phyloP scores from a whole-genome alignment of 257 asterid genomes.

The Petrea volubilis region DNA sequence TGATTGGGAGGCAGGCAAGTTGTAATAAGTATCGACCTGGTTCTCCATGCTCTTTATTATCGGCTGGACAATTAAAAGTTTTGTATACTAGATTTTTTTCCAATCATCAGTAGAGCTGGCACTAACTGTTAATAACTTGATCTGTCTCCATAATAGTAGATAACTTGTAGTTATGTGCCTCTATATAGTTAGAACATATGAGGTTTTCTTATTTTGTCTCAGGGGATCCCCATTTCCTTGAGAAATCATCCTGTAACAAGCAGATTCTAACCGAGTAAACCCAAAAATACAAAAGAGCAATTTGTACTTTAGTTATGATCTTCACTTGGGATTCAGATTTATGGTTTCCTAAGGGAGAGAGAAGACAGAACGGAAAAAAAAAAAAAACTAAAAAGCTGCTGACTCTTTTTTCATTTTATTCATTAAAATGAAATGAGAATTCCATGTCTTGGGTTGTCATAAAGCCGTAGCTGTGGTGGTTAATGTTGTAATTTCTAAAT shows the following conservation, averaged over 20 bases:
- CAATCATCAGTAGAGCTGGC: background rate
- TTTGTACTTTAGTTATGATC: background rate
- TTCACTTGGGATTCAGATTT: background rate
- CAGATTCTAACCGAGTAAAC: background rate
- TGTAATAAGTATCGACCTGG: too few relatives aligned
- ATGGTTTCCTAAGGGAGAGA: background rate
- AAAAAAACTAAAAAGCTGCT: background rate
- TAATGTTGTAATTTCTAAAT: background rate
- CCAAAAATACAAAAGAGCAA: background rate
- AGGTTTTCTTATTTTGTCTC: background rate
- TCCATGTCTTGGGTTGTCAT: background rate
- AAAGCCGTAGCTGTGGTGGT: background rate
- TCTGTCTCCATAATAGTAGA: constrained; percentile 4
- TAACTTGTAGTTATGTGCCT: constrained; percentile 2
- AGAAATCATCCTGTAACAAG: background rate
- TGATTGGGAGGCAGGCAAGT: background rate
- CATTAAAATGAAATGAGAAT: background rate
- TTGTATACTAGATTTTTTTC: background rate
- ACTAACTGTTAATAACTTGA: background rate
- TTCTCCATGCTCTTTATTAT: background rate
- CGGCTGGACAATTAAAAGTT: background rate
- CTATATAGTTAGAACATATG: background rate
- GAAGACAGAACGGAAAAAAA: too few relatives aligned
- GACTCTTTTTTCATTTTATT: background rate
- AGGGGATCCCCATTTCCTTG: background rate